A percentile compares a stretch with the other conserved stretches of the same genome.
Evolutionary conservation across 441 rosid species (phyloP).

Genomic region (Syzygium malaccense): DNA sequence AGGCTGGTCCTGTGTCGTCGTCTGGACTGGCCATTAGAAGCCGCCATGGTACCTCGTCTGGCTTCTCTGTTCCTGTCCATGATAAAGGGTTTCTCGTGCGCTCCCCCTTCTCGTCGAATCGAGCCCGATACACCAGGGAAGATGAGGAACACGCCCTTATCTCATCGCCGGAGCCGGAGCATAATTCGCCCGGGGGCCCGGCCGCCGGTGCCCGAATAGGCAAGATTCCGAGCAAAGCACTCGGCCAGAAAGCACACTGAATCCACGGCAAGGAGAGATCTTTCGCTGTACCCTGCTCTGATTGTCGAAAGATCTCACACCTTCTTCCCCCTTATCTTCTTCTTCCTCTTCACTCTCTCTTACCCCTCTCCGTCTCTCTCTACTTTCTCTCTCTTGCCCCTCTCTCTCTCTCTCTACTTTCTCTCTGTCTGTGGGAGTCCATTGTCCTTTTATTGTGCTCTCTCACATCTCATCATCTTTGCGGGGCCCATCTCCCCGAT

Average conservation of each 20-base stretch:
- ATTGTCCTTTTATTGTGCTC: slow-evolving; percentile 21
- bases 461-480: slow-evolving; percentile 33
- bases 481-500: slow-evolving; percentile 31
- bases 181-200: slow-evolving; percentile 15
- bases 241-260: neutral
- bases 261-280: slow-evolving; percentile 5
- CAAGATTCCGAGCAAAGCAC: neutral
- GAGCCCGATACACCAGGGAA: neutral
- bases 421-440: neutral
- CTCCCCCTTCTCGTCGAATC: slow-evolving; percentile 11
- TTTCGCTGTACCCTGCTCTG: neutral
- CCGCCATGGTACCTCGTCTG: slow-evolving; percentile 65
- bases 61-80: slow-evolving; percentile 95
- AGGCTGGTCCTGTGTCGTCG: slow-evolving; percentile 66
- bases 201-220: neutral
- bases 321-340: slow-evolving; percentile 22
- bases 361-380: slow-evolving; percentile 1
- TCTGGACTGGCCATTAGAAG: slow-evolving; percentile 62
- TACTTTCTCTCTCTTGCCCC: neutral
- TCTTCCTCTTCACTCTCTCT: neutral
- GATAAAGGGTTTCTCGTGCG: neutral
- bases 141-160: slow-evolving; percentile 13
- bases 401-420: slow-evolving; percentile 8
- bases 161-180: slow-evolving; percentile 34
- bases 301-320: slow-evolving; percentile 11